These are phyloP conservation scores for Phyllosticta paracitricarpa DNA, from an alignment of 2,329 filamentous ascomycete genomes.

Conservation along the genomic window DNA sequence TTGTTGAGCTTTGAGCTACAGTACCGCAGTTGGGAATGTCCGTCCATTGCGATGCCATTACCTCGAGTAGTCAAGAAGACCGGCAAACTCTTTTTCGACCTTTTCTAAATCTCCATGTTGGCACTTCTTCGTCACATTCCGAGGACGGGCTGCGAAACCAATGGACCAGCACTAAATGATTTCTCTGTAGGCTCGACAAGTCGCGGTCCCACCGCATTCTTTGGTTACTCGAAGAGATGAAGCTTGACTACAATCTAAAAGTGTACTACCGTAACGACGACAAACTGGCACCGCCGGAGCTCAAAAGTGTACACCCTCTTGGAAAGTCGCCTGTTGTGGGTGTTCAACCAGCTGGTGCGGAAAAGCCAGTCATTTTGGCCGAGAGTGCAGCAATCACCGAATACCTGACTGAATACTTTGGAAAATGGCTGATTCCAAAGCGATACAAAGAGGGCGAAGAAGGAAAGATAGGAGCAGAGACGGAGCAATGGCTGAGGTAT, in stretches of 20 bases:
- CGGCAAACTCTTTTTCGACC: too few species aligned
- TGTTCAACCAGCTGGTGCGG: conserved; percentile 41
- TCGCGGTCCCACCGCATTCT: conserved; percentile 75
- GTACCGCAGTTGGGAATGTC: too few species aligned
- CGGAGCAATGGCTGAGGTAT: conserved; percentile 50
- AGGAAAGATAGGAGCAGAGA: conserved; percentile 46
- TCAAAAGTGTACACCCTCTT: conserved; percentile 70
- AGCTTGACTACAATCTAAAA: conserved; percentile 69
- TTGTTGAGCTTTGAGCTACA: too few species aligned
- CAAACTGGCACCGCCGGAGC: conserved; percentile 61
- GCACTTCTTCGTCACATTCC: not conserved
- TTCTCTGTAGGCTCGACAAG: conserved; percentile 61
- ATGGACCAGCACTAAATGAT: not conserved
- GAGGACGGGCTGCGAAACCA: not conserved
- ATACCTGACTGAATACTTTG: conserved; percentile 66
- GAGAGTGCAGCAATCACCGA: conserved; percentile 76
- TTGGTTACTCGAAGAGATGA: conserved; percentile 78
- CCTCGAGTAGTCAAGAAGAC: not conserved
- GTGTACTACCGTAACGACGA: conserved; percentile 60
- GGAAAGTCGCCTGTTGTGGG: conserved; percentile 78
- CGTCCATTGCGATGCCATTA: too few species aligned
- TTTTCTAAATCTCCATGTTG: not conserved
- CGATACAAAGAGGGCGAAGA: conserved; percentile 45
- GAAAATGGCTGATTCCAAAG: conserved; percentile 40
- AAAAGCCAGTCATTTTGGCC: conserved; percentile 54